Evolutionary conservation across 2,329 filamentous ascomycete species (phyloP), one percentile per base, ranked within the genome.

Genomic region (Ceratocystis cacaofunesta): DNA sequence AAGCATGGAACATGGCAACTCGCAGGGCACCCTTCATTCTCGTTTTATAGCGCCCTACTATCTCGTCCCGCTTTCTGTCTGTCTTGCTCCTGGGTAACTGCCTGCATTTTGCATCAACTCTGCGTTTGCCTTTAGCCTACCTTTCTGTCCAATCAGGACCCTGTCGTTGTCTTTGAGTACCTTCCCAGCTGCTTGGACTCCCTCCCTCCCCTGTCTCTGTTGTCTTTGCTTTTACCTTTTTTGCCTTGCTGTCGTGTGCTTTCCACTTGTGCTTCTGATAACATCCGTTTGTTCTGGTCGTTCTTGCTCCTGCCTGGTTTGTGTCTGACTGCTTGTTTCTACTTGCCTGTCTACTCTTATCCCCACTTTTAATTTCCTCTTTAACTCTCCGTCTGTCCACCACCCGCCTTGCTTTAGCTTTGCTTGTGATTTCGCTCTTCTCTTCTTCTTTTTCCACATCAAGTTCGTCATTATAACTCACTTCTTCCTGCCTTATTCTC

Each of bases 281-380:
- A 19, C 48, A 52, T n/a, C 52, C 10, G 28, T 30, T 57, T 57
- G 52, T 17, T 28, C 22, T 55, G 50, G 8, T 5, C 25, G 10
- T 22, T 17, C 17, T 12, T 58, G 28, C 17, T 22, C 30, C 25
- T 58, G 30, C 25, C 30, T n/a, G 17, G 30, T n/a, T 36, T 32
- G 55, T 3, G 28, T 25, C 22, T 55, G 12, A n/a, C 50, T 55
- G 50, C 48, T 55, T 55, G 50, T 55, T 15, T 30, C 22, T 8
- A 25, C 17, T 30, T 55, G 50, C 10, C 25, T 57, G 52, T 57
- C 52, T 32, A 17, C n/a, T 17, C 48, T 48, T 5, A 22, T 32
- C 61, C 30, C 46, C 61, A 46, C 46, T 62, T 62, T 48, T 50
- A 8, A 32, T 62, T 62, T 62, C 61, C 61, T 62, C 61, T 62